These are phyloP conservation scores for Phytophthora lateralis DNA, from an alignment of 352 stramenopile genomes.

Conservation along the genomic window DNA sequence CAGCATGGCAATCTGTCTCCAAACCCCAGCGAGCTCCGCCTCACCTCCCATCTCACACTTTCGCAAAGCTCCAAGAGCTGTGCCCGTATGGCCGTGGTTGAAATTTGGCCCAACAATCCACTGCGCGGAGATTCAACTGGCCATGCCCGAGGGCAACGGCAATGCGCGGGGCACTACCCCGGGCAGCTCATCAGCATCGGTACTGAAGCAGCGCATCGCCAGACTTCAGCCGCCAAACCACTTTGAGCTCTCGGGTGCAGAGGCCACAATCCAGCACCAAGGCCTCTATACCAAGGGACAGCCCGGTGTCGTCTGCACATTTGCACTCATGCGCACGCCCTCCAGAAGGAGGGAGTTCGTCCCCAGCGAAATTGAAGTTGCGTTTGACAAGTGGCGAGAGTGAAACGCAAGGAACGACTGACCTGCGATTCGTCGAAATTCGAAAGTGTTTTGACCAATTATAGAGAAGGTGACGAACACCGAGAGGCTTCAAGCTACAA, in stretches of 20 bases:
- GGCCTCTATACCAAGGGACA: constrained; percentile 11
- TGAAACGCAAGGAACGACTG: constrained; percentile 6
- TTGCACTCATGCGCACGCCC: constrained; percentile 13
- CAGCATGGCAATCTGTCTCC: not conserved
- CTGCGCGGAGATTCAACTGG: constrained; percentile 27
- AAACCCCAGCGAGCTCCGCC: too few species aligned
- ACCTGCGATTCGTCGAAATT: not conserved
- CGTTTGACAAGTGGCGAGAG: constrained; percentile 21
- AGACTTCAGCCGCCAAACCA: constrained; percentile 13
- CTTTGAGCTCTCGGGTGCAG: not conserved
- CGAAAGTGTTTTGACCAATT: not conserved
- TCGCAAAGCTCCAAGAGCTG: constrained; percentile 4
- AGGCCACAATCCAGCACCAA: not conserved
- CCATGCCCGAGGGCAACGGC: not conserved
- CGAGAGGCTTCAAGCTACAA: constrained; percentile 4
- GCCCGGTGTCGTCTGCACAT: constrained; percentile 12
- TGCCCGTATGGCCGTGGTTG: constrained; percentile 11
- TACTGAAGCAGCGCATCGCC: constrained; percentile 30
- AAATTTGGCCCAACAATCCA: constrained; percentile 19
- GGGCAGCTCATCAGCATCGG: constrained; percentile 12
- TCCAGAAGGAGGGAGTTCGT: not conserved
- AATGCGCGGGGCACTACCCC: too few species aligned
- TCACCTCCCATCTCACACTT: constrained; percentile 19
- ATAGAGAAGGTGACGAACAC: constrained; percentile 11
- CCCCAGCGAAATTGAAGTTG: constrained; percentile 18